Percentiles rank a stretch among this genome's conserved stretches.
Conservation (phyloP, 2,329 filamentous ascomycete genomes). For the Diaporthe sp. region DNA sequence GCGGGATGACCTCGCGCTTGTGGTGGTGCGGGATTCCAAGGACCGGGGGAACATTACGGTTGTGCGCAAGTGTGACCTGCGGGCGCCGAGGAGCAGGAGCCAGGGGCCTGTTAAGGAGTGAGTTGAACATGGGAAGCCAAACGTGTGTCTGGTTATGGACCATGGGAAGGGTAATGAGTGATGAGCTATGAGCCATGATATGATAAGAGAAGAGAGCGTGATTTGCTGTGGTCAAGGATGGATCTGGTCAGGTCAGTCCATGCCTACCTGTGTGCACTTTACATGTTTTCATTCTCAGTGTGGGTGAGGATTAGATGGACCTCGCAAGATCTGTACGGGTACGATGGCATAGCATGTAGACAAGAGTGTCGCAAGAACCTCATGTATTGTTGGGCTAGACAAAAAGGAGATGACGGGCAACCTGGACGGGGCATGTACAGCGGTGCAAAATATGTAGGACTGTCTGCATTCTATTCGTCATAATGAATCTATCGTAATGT, state of each 20-base stretch:
- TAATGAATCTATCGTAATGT: neutral
- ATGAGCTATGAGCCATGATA: conserved; percentile 14
- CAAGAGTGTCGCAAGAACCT: conserved; percentile 35
- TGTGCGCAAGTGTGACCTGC: conserved; percentile 38
- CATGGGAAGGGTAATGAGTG: neutral
- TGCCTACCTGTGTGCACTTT: conserved; percentile 7
- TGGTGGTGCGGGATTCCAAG: conserved; percentile 38
- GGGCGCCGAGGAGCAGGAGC: conserved; percentile 32
- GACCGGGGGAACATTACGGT: conserved; percentile 38
- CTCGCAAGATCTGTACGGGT: conserved; percentile 31
- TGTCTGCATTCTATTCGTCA: neutral
- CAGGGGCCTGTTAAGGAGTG: conserved; percentile 38
- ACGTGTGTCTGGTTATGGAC: neutral
- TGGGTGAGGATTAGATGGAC: conserved; percentile 23
- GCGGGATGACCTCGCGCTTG: conserved; percentile 40
- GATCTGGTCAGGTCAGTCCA: conserved; percentile 22
- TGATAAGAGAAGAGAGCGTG: neutral
- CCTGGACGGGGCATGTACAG: neutral
- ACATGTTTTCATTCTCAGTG: neutral
- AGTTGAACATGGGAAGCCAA: neutral
- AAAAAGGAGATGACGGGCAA: neutral
- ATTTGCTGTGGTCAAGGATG: neutral
- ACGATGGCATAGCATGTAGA: conserved; percentile 30
- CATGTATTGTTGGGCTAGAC: conserved; percentile 21
- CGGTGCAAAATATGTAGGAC: neutral